These are phyloP conservation scores for Wickerhamiella infanticola DNA, from an alignment of 1,139 yeast genomes.

Conservation along the genomic window DNA sequence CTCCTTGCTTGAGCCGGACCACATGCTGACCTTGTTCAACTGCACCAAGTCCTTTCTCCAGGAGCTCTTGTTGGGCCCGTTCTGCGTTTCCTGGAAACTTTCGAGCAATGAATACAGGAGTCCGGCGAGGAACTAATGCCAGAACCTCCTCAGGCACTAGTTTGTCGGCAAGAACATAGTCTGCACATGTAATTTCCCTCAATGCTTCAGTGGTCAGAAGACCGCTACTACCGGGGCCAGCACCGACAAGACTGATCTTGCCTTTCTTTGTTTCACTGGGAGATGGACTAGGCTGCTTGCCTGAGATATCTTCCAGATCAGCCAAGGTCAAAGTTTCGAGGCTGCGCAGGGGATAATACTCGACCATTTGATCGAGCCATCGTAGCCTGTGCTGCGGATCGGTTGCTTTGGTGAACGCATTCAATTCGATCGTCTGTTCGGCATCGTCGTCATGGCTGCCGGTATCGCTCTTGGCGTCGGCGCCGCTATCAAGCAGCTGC, in stretches of 20 bases:
- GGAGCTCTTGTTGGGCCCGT: constrained; percentile 73
- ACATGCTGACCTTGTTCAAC: constrained; percentile 55
- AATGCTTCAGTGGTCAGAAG: constrained; percentile 76
- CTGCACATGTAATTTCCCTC: constrained; percentile 67
- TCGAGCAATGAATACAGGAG: constrained; percentile 71
- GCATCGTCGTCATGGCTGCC: constrained; percentile 64
- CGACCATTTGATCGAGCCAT: constrained; percentile 84
- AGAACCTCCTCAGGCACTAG: constrained; percentile 81
- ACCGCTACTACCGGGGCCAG: constrained; percentile 87
- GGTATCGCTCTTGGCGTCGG: constrained; percentile 24
- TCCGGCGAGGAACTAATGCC: constrained; percentile 58
- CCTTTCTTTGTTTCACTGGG: constrained; percentile 26
- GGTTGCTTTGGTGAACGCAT: constrained; percentile 35
- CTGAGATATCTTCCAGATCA: constrained; percentile 27
- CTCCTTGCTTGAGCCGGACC: constrained; percentile 89
- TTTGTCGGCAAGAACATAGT: constrained; percentile 76
- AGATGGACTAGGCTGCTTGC: constrained; percentile 6
- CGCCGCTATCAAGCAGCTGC: constrained; percentile 22
- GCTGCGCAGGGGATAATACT: constrained; percentile 65
- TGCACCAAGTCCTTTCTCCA: constrained; percentile 52
- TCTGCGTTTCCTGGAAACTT: constrained; percentile 97
- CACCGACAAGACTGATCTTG: constrained; percentile 63
- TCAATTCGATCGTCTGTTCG: constrained; percentile 41
- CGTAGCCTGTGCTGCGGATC: constrained; percentile 44
- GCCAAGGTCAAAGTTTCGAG: constrained; percentile 43